phyloP scores from a whole-genome alignment of 192 early-diverging fungal genomes.

The Backusella tuberculispora region DNA sequence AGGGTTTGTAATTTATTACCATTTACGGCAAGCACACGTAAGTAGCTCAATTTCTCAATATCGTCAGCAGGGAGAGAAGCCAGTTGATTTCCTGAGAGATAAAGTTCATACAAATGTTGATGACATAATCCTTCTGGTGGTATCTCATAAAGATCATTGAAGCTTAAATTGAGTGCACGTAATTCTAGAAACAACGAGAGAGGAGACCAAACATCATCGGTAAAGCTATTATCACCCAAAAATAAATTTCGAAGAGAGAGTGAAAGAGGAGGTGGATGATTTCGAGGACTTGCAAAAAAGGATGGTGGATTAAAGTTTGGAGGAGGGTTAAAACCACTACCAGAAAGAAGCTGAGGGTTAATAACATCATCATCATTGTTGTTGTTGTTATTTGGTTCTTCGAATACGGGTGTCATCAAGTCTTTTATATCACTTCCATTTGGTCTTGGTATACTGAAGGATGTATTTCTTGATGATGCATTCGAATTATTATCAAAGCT shows the following conservation, averaged over 20 bases:
- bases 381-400: background rate
- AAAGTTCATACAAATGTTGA: conserved; percentile 75
- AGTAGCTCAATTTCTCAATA: conserved; percentile 70
- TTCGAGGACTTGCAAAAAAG: conserved; percentile 52
- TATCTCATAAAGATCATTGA: conserved; percentile 84
- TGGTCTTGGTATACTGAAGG: conserved; percentile 18
- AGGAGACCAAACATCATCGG: conserved; percentile 78
- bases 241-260: conserved; percentile 63
- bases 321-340: conserved; percentile 23
- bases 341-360: conserved; percentile 25
- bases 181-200: conserved; percentile 77
- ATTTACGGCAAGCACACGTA: conserved; percentile 82
- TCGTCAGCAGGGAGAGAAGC: conserved; percentile 86
- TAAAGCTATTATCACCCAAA: conserved; percentile 84
- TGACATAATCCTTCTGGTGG: conserved; percentile 73
- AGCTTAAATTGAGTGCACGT: conserved; percentile 74
- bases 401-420: background rate
- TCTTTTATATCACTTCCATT: background rate
- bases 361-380: background rate
- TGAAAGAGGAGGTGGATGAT: conserved; percentile 59
- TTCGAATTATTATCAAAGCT: background rate
- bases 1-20: conserved; percentile 89
- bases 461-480: conserved; percentile 2
- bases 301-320: conserved; percentile 51
- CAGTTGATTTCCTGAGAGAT: conserved; percentile 84